Percentiles rank a stretch among this genome's conserved stretches.
These are phyloP conservation scores for Curvularia spicifera DNA, from an alignment of 2,329 filamentous ascomycete species.

Conservation along the genomic window DNA sequence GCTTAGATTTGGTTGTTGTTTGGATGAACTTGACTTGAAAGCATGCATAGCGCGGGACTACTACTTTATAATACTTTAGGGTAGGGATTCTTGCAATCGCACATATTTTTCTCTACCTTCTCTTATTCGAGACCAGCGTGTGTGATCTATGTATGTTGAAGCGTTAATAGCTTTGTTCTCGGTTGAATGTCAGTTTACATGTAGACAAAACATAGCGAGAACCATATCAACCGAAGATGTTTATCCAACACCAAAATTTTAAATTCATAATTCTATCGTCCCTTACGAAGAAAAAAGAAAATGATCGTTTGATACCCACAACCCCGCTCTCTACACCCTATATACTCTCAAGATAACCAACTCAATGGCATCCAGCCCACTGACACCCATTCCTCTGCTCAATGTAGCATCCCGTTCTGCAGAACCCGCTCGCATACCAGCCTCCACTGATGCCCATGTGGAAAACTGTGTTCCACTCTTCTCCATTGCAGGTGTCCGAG, in stretches of 20 bases:
- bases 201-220: too few species aligned
- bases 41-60: background rate
- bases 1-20: background rate
- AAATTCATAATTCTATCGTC: too few species aligned
- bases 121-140: background rate
- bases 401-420: constrained; percentile 1
- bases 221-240: too few species aligned
- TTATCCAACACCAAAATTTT: too few species aligned
- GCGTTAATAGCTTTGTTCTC: background rate
- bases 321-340: too few species aligned
- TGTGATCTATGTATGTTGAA: background rate
- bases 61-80: background rate
- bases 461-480: background rate
- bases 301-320: too few species aligned
- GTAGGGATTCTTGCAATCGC: background rate
- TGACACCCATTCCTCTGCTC: background rate
- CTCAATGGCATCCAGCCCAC: background rate
- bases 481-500: background rate
- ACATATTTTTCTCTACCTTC: background rate
- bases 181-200: too few species aligned
- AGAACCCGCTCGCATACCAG: background rate
- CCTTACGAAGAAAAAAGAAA: too few species aligned
- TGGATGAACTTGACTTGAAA: background rate
- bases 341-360: background rate
- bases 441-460: background rate